Evolutionary conservation across 1,139 yeast genomes (phyloP).

Genomic region (Yamadazyma taylorii): DNA sequence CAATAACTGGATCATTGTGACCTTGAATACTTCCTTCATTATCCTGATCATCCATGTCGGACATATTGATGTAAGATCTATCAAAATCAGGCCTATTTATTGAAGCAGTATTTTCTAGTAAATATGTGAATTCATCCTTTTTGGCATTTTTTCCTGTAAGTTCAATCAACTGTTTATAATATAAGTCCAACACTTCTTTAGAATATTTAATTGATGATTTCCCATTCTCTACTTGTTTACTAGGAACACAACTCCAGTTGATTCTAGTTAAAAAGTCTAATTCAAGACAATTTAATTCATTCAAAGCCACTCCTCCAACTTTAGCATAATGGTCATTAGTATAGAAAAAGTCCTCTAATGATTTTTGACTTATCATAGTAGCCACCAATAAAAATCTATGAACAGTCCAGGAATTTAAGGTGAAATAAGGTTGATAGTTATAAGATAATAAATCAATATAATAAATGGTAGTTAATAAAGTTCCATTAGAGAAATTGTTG

Average conservation of each 20-base stretch:
- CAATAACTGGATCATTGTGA: too few species aligned
- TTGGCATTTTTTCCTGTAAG: constrained; percentile 51
- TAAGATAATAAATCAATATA: constrained; percentile 83
- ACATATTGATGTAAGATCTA: not conserved
- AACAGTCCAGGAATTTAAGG: constrained; percentile 86
- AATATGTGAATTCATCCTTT: constrained; percentile 15
- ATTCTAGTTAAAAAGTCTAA: constrained; percentile 83
- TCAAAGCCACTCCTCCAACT: constrained; percentile 89
- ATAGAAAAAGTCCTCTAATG: constrained; percentile 91
- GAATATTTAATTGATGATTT: constrained; percentile 30
- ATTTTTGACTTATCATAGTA: constrained; percentile 88
- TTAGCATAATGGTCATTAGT: constrained; percentile 92
- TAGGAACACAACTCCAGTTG: constrained; percentile 59
- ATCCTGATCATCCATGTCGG: constrained; percentile 6
- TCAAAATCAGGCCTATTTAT: too few species aligned
- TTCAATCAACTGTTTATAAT: constrained; percentile 60
- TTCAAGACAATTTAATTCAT: constrained; percentile 84
- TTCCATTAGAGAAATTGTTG: constrained; percentile 81
- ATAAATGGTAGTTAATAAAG: constrained; percentile 76
- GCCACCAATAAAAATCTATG: constrained; percentile 90
- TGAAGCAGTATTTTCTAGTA: too few species aligned
- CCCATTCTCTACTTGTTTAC: constrained; percentile 32
- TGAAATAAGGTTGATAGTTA: constrained; percentile 73
- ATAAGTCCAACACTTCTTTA: constrained; percentile 53
- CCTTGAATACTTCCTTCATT: too few species aligned